Conservation (phyloP, 176 grass and related monocot genomes). For the Avena atlantica region DNA sequence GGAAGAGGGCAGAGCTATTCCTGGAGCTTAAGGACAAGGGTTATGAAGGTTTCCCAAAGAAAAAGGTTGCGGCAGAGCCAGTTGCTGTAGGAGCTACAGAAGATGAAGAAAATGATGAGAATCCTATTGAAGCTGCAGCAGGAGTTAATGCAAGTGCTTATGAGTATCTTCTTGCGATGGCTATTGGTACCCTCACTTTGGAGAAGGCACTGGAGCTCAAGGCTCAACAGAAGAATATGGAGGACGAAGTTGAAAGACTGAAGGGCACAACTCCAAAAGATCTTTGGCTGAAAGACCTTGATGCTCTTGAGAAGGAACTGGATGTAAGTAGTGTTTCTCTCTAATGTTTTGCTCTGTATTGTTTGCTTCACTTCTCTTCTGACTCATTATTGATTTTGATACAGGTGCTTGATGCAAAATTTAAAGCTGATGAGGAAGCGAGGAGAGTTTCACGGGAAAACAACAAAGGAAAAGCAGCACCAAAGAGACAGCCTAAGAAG, state of each 20-base stretch:
- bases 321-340: slow-evolving; percentile 57
- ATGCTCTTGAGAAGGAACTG: slow-evolving; percentile 76
- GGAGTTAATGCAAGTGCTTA: slow-evolving; percentile 57
- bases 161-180: slow-evolving; percentile 88
- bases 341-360: not conserved
- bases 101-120: slow-evolving; percentile 59
- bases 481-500: slow-evolving; percentile 63
- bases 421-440: slow-evolving; percentile 21
- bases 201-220: slow-evolving; percentile 72
- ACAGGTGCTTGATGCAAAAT: slow-evolving; percentile 56
- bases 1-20: slow-evolving; percentile 84
- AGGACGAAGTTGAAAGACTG: slow-evolving; percentile 54
- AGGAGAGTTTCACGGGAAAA: slow-evolving; percentile 43
- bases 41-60: slow-evolving; percentile 78
- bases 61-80: slow-evolving; percentile 47
- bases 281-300: slow-evolving; percentile 85
- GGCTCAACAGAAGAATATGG: slow-evolving; percentile 57
- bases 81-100: slow-evolving; percentile 59
- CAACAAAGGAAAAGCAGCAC: slow-evolving; percentile 3
- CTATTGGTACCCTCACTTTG: slow-evolving; percentile 80
- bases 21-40: slow-evolving; percentile 60
- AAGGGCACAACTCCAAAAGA: slow-evolving; percentile 44
- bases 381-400: not conserved
- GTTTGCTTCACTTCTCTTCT: slow-evolving; percentile 14
- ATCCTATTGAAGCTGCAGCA: slow-evolving; percentile 41